Evolutionary conservation across 2,329 filamentous ascomycete species (phyloP).

Genomic region (Scedosporium minutisporum): DNA sequence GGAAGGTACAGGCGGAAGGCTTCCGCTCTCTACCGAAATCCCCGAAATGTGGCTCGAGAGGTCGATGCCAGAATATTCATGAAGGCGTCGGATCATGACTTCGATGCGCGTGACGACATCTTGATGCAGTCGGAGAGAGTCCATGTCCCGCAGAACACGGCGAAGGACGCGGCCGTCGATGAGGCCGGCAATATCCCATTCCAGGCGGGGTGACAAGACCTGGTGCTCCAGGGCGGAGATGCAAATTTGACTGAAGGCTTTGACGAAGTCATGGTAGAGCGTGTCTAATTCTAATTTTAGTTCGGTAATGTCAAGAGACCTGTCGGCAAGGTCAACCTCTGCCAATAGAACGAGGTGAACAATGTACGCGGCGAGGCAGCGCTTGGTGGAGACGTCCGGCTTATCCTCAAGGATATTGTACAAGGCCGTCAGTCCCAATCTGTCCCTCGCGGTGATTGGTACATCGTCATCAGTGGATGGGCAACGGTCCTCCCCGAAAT

Average conservation of each 20-base stretch:
- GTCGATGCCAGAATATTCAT: not conserved
- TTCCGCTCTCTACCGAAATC: not conserved
- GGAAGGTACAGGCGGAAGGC: not conserved
- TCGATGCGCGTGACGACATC: too few relatives aligned
- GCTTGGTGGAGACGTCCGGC: not conserved
- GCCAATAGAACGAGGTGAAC: constrained; percentile 14
- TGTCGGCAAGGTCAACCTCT: too few relatives aligned
- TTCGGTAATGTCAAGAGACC: too few relatives aligned
- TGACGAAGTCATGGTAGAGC: not conserved
- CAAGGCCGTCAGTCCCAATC: constrained; percentile 12
- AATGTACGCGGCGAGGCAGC: constrained; percentile 13
- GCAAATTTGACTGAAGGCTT: not conserved
- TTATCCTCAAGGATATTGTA: constrained; percentile 10
- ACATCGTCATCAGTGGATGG: not conserved
- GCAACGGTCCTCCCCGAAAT: not conserved
- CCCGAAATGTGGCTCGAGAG: not conserved
- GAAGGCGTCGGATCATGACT: too few relatives aligned
- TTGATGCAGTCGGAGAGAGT: not conserved
- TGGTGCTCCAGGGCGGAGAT: not conserved
- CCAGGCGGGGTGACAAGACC: not conserved
- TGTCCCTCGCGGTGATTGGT: constrained; percentile 10
- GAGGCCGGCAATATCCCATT: constrained; percentile 22
- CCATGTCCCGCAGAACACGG: constrained; percentile 12
- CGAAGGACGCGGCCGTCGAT: constrained; percentile 21
- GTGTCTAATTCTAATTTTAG: too few relatives aligned